Evolutionary conservation across 331 rosid species (phyloP), one percentile per base, ranked within the genome.

Genomic region (Saraca asoca): DNA sequence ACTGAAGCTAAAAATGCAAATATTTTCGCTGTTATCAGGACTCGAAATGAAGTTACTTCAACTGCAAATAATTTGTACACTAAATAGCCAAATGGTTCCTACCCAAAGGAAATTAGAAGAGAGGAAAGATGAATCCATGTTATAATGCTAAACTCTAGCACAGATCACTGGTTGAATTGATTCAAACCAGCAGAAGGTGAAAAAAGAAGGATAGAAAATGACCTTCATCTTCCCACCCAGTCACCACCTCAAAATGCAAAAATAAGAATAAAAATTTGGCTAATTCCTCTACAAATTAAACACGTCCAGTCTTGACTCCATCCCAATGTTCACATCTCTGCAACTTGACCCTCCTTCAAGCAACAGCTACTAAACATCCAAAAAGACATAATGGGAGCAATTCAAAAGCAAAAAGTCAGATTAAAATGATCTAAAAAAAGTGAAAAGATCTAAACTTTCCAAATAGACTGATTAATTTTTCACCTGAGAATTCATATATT

Each of bases 21-120:
- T 12, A 1, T 66, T 50, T 14, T 2, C 1, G 29, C 0, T 35
- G 15, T 51, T 5, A 14, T 20, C 5, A 52, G 33, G 29, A 59
- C 2, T 33, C 4, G 4, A 37, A 64, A 51, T 14, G 45, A 77
- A 66, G 62, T 62, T 51, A 54, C 76, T 59, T 64, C 49, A 67
- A 79, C 85, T 51, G 80, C 85, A 72, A 76, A 62, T 76, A 69
- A 66, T 87, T 84, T 85, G 83, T 85, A 85, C 94, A 88, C 10
- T 51, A 52, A 75, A 75, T 80, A 75, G 68, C 66, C 70, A 77
- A 77, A 83, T 69, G 51, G 76, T 58, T 63, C 64, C 71, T 64
- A 52, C 7, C 15, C 48, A 58, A 50, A 51, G 63, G 20, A 68
- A 59, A 71, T 54, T 48, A 67, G 64, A 74, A 54, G 42, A 54